Conservation (phyloP, 2,329 filamentous ascomycete genomes). For the Ophiostoma sp. region DNA sequence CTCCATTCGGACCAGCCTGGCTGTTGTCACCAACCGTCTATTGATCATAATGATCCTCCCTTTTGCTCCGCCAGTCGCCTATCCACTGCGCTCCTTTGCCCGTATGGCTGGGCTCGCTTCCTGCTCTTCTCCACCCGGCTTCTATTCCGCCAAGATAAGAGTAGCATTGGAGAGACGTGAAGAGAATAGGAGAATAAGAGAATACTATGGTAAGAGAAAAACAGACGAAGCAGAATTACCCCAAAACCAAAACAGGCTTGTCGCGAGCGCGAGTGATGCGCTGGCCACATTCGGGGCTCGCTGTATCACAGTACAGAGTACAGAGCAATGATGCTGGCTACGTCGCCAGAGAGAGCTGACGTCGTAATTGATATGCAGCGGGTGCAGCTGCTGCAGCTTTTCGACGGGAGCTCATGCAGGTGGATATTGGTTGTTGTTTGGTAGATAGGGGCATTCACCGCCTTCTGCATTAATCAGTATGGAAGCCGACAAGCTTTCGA, state of each 20-base stretch:
- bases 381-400: slow-evolving; percentile 5
- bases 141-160: slow-evolving; percentile 8
- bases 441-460: slow-evolving; percentile 8
- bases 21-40: too few species aligned
- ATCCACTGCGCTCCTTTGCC: background rate
- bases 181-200: background rate
- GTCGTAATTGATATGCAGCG: background rate
- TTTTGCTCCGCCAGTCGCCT: background rate
- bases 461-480: background rate
- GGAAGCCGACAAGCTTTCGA: too few species aligned
- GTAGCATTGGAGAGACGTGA: background rate
- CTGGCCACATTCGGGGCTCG: background rate
- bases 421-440: background rate
- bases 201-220: background rate
- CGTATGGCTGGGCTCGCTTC: slow-evolving; percentile 10
- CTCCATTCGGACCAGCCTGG: too few species aligned
- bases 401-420: slow-evolving; percentile 15
- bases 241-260: background rate
- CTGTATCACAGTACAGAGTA: background rate
- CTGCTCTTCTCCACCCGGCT: slow-evolving; percentile 1
- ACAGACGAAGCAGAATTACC: background rate
- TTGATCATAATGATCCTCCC: too few species aligned
- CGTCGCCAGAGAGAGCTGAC: background rate
- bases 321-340: background rate
- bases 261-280: slow-evolving; percentile 11